Evolutionary conservation across 1,139 yeast genomes (phyloP), one percentile per base, ranked within the genome.

Genomic region (Suhomyces guaymorum): DNA sequence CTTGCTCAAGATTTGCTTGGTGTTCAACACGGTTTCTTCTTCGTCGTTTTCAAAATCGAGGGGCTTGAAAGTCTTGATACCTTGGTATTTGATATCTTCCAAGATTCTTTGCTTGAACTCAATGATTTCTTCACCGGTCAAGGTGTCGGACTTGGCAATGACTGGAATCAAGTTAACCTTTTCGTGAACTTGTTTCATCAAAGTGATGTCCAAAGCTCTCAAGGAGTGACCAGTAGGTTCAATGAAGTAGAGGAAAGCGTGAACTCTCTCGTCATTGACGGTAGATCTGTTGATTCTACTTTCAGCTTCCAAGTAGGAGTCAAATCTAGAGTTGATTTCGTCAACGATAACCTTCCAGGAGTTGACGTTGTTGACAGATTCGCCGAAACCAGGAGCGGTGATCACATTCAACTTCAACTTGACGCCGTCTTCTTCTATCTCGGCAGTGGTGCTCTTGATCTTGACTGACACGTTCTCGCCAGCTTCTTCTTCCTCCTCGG

Each of bases 171-270:
- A 73, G 59, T 92, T 92, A 42, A 92, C 97, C 63, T 88, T 89
- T 57, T 83, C 83, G 66, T 89, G 96, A 42, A 92, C 78, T 59
- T 82, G 80, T 58, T 82, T 82, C 92, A 92, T 88, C 53, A 89
- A 85, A 42, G 80, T 82, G 47, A 92, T 82, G 60, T 94, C 99
- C 55, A 94, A 73, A 13, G 96, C 81, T 60, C 82, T 86, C 59
- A 92, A 76, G 25, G 89, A 80, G 63, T 92, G 98, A 39, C 97
- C 98, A 15, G 97, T 90, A 52, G 97, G 98, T 65, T 90, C 97
- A 54, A 94, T 86, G 53, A 94, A 88, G 63, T 86, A 89, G 42
- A 89, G 68, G 54, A 86, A 78, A 22, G 96, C 96, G 57, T 89
- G 96, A 37, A 89, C 75, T 58, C 96, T 80, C 52, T 80, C 78